Base-by-base conservation (phyloP, 805 yeast species). In the Debaryomyces castellii region DNA sequence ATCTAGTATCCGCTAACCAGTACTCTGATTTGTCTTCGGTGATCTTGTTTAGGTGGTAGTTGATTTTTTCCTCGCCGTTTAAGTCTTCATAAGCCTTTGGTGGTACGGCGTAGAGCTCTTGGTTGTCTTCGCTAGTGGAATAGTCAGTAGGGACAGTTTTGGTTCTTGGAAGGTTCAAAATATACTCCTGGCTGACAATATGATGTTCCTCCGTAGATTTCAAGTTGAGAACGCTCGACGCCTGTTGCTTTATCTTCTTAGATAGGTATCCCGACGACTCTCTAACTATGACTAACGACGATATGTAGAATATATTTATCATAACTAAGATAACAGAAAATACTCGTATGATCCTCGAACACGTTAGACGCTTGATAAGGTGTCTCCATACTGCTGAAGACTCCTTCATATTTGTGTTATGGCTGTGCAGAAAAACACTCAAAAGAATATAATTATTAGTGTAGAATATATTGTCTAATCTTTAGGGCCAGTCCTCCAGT, bases 1-100 rank as follows among this genome's bases (percentile, higher is more conserved):
- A 48, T 25, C 56, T 60, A 12, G 63, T 58, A 38, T 64, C 60
- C 1, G 59, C 64, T 10, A 57, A 43, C 67, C 67, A 64, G 41
- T 57, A 60, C 30, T 59, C 54, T 1, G 55, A 51, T 25, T 54
- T 55, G 25, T 64, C 51, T 16, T 24, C 5, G 18, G 58, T 48
- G 28, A 59, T 49, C 40, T 57, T 55, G 34, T 60, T 60, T 11
- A 60, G 43, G 28, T 49, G 49, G 30, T 51, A 49, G 17, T 50
- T 47, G 16, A 60, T 50, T 32, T 54, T 47, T 17, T 58, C 54
- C 1, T 36, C 24, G 28, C 50, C 53, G 12, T 50, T 41, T 22
- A 58, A 47, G 28, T 57, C 46, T 2, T 46, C 44, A 30, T 51
- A 57, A 12, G 57, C 54, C 25, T 40, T 45, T 21, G 53, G 46